Percentiles rank a stretch among this genome's conserved stretches.
phyloP scores from a whole-genome alignment of 805 yeast genomes.

The Lipomyces oligophaga region DNA sequence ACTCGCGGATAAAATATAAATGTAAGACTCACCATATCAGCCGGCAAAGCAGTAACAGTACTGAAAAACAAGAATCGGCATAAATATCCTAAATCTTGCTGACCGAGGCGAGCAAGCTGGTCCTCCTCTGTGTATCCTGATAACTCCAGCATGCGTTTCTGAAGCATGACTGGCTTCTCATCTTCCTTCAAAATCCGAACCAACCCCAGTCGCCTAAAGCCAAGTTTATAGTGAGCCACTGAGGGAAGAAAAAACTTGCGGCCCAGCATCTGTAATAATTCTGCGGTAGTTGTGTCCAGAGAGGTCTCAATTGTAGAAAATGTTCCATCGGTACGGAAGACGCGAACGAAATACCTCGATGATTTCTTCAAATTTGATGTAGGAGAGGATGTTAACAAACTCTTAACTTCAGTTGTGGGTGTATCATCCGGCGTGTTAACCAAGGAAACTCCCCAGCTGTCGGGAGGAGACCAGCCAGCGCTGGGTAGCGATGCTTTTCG shows the following conservation, averaged over 20 bases:
- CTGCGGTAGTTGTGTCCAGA: conserved; percentile 70
- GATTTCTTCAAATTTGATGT: conserved; percentile 2
- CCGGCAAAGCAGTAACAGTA: conserved; percentile 22
- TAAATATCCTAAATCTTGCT: conserved; percentile 77
- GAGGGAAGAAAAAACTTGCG: conserved; percentile 72
- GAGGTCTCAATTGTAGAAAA: conserved; percentile 81
- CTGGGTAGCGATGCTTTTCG: not conserved
- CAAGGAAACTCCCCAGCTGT: conserved; percentile 52
- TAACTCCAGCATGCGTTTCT: conserved; percentile 62
- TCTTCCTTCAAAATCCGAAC: conserved; percentile 57
- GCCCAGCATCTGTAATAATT: conserved; percentile 64
- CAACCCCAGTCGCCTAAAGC: conserved; percentile 45
- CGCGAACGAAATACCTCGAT: conserved; percentile 51
- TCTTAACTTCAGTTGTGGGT: not conserved
- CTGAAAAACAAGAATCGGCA: conserved; percentile 65
- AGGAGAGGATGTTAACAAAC: not conserved
- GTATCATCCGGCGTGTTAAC: conserved; percentile 1
- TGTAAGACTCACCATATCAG: too few relatives aligned
- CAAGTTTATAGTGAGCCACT: conserved; percentile 68
- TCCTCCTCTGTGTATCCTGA: conserved; percentile 82
- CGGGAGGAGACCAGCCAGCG: conserved; percentile 53
- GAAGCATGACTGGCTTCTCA: conserved; percentile 75
- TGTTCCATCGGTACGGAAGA: conserved; percentile 78
- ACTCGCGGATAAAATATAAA: too few relatives aligned
- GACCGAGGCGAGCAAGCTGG: conserved; percentile 68